These are phyloP conservation scores for Pinus taeda DNA, from an alignment of 75 land plant genomes.

Conservation along the genomic window DNA sequence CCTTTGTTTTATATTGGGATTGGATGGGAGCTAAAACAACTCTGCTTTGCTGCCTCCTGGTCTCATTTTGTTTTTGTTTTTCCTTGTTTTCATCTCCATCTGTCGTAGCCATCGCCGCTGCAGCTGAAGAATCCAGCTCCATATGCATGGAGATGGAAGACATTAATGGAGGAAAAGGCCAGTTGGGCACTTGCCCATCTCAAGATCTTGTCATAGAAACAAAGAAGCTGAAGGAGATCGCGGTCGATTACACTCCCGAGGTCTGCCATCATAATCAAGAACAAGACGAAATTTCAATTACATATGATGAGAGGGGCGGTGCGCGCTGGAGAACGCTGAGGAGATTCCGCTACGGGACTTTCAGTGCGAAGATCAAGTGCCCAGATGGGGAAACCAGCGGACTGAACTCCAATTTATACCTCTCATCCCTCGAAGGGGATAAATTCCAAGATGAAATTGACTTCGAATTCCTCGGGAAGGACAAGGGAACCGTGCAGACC, in stretches of 20 bases:
- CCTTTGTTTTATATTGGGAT: no score
- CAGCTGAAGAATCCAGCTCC: no score
- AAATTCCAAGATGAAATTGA: slow-evolving; percentile 73
- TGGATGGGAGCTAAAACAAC: no score
- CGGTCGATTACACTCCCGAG: slow-evolving; percentile 61
- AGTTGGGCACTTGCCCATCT: no score
- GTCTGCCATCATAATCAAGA: slow-evolving; percentile 36
- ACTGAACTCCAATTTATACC: slow-evolving; percentile 66
- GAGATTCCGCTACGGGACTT: slow-evolving; percentile 49
- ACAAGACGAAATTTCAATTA: slow-evolving; percentile 34
- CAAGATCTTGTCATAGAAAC: no score
- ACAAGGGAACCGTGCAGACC: slow-evolving; percentile 57
- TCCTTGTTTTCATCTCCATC: no score
- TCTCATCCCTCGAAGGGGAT: slow-evolving; percentile 67
- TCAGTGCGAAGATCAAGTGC: slow-evolving; percentile 49
- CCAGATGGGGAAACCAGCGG: slow-evolving; percentile 68
- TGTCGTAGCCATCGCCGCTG: no score
- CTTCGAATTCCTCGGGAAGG: slow-evolving; percentile 72
- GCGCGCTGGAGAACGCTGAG: slow-evolving; percentile 58
- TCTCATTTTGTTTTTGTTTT: no score
- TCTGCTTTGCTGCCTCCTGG: no score
- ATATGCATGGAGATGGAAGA: no score
- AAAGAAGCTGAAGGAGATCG: slow-evolving; percentile 39
- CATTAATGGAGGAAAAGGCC: no score
- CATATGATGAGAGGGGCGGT: slow-evolving; percentile 57